These are phyloP conservation scores for Sisymbrium irio DNA, from an alignment of 345 rosid species.

Conservation along the genomic window DNA sequence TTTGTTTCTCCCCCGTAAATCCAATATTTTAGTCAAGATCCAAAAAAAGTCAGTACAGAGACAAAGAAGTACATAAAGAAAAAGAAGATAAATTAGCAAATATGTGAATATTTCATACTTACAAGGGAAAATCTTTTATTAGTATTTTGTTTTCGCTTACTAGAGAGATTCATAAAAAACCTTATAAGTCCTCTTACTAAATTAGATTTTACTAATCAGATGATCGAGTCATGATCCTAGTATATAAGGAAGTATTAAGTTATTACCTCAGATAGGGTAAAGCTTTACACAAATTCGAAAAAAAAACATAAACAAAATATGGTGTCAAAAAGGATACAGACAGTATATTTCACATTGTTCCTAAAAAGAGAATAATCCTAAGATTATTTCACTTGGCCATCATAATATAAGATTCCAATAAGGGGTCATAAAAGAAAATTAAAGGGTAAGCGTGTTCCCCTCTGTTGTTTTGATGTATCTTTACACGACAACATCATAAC, in stretches of 20 bases:
- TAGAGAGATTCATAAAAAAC: background rate
- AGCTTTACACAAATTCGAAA: background rate
- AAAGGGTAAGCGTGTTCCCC: slow-evolving; percentile 24
- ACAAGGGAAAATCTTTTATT: background rate
- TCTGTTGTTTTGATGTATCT: slow-evolving; percentile 27
- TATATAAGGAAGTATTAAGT: background rate
- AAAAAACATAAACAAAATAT: background rate
- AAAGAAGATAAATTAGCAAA: background rate
- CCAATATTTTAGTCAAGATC: background rate
- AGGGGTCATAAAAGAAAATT: background rate
- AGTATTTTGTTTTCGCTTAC: background rate
- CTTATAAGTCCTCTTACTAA: background rate
- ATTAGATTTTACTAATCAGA: background rate
- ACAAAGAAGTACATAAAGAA: background rate
- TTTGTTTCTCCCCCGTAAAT: background rate
- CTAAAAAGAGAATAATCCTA: slow-evolving; percentile 19
- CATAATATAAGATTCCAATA: slow-evolving; percentile 1
- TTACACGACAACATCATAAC: slow-evolving; percentile 31
- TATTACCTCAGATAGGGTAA: background rate
- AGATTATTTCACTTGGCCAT: slow-evolving; percentile 11
- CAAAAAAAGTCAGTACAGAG: background rate
- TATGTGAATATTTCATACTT: background rate
- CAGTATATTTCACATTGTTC: slow-evolving; percentile 7
- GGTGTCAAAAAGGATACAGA: background rate
- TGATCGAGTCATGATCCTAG: background rate